These are phyloP conservation scores for Cylindrotheca closterium DNA, from an alignment of 108 stramenopile genomes.

Conservation along the genomic window DNA sequence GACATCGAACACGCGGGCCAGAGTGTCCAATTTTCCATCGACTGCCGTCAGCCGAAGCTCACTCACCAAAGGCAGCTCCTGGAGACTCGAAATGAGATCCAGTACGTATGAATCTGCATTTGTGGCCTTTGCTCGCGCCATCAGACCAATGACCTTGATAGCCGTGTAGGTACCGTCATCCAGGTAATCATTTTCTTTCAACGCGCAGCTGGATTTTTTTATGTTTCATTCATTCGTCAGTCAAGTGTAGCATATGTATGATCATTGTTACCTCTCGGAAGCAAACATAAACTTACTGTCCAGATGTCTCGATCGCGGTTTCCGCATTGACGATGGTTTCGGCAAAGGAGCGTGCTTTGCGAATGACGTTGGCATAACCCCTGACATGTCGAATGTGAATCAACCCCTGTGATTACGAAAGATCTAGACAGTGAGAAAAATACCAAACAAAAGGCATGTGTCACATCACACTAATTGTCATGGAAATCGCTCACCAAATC, in stretches of 20 bases:
- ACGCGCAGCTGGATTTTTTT: conserved; percentile 42
- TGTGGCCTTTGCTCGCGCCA: conserved; percentile 20
- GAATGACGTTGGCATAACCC: conserved; percentile 87
- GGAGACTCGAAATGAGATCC: conserved; percentile 54
- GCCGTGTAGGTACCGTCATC: conserved; percentile 92
- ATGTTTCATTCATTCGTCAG: no score
- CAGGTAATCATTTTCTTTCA: conserved; percentile 74
- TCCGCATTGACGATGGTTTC: conserved; percentile 64
- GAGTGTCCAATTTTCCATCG: conserved; percentile 66
- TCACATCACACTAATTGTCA: no score
- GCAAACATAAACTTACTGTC: conserved; percentile 33
- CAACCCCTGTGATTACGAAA: conserved; percentile 38
- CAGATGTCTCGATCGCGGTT: conserved; percentile 86
- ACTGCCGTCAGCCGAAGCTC: conserved; percentile 61
- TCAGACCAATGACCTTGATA: conserved; percentile 60
- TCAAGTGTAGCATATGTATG: background rate
- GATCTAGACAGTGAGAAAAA: background rate
- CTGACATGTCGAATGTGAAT: conserved; percentile 72
- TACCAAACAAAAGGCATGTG: background rate
- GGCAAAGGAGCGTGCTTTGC: conserved; percentile 65
- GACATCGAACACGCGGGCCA: conserved; percentile 46
- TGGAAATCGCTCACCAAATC: conserved; percentile 7
- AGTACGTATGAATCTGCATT: conserved; percentile 38
- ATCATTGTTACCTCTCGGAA: background rate
- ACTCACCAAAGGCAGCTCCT: conserved; percentile 62